A percentile compares a stretch with the other conserved stretches of the same genome.
Conservation (phyloP, 805 yeast species). For the Candida chauliodis region DNA sequence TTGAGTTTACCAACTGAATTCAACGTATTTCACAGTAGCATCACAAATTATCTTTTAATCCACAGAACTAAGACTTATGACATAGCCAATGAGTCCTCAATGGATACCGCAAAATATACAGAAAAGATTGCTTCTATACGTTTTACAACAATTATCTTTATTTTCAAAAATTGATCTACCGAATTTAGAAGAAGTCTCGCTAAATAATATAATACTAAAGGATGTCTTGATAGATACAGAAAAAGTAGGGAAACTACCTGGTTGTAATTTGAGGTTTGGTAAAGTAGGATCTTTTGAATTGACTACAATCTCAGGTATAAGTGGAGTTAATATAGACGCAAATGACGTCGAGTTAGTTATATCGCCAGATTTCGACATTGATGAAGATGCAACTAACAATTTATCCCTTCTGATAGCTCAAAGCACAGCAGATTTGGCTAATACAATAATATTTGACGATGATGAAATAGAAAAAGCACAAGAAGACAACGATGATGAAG, state of each 20-base stretch:
- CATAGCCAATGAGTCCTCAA: slow-evolving; percentile 27
- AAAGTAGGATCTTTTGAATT: slow-evolving; percentile 51
- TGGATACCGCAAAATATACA: slow-evolving; percentile 89
- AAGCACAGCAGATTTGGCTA: slow-evolving; percentile 73
- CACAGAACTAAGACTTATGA: no score
- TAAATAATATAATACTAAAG: slow-evolving; percentile 48
- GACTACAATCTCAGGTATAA: slow-evolving; percentile 43
- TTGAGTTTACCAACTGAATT: no score
- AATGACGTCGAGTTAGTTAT: slow-evolving; percentile 47
- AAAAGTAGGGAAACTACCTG: slow-evolving; percentile 60
- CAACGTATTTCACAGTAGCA: no score
- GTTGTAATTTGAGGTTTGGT: slow-evolving; percentile 61
- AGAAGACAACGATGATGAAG: slow-evolving; percentile 10
- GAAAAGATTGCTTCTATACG: slow-evolving; percentile 72
- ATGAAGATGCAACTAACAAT: slow-evolving; percentile 27
- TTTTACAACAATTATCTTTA: slow-evolving; percentile 74
- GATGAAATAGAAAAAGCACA: slow-evolving; percentile 11
- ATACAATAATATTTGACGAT: slow-evolving; percentile 44
- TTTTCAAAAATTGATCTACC: slow-evolving; percentile 81
- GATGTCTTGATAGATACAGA: slow-evolving; percentile 73
- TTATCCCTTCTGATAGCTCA: slow-evolving; percentile 56
- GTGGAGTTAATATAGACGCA: slow-evolving; percentile 65
- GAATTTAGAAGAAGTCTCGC: slow-evolving; percentile 70
- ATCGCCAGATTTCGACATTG: slow-evolving; percentile 31
- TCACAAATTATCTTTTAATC: not conserved